phyloP scores from a whole-genome alignment of 176 grass and related monocot genomes.

The Oryza officinalis region DNA sequence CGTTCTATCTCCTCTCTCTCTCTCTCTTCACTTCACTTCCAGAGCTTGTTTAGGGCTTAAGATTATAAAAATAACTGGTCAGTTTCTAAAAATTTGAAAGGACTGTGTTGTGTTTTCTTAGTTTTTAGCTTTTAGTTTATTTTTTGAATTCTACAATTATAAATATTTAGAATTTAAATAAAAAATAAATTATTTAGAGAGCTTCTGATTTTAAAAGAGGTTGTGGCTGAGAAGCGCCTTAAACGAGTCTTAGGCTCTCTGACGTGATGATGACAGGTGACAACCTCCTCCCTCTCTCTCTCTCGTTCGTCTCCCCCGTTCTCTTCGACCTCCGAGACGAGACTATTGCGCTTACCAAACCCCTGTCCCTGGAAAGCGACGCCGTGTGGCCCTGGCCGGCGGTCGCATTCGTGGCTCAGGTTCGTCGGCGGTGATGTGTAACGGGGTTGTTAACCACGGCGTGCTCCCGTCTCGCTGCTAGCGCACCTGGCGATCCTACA shows the following conservation, averaged over 20 bases:
- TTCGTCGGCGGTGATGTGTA: constrained; percentile 11
- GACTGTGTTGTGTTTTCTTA: too few relatives aligned
- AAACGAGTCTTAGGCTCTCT: neutral
- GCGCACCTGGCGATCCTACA: constrained; percentile 5
- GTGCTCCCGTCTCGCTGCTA: constrained; percentile 16
- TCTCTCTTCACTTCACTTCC: too few relatives aligned
- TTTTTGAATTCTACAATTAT: too few relatives aligned
- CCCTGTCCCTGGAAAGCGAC: constrained; percentile 50
- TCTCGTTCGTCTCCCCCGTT: neutral
- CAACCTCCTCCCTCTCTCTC: neutral
- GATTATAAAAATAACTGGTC: too few relatives aligned
- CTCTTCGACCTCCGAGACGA: constrained; percentile 4
- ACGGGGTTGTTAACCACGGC: constrained; percentile 28
- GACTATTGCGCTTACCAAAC: constrained; percentile 60
- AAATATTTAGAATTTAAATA: too few relatives aligned
- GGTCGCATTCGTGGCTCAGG: constrained; percentile 36
- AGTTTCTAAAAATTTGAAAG: too few relatives aligned
- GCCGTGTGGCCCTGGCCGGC: neutral
- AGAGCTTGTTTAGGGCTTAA: too few relatives aligned
- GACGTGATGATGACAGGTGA: constrained; percentile 24
- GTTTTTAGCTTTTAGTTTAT: too few relatives aligned
- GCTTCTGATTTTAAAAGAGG: too few relatives aligned
- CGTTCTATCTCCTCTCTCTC: neutral
- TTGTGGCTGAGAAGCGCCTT: fast-evolving
- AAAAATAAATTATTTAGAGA: too few relatives aligned